Base-by-base conservation (phyloP, 345 rosid genomes). In the Moricandia moricandioides region DNA sequence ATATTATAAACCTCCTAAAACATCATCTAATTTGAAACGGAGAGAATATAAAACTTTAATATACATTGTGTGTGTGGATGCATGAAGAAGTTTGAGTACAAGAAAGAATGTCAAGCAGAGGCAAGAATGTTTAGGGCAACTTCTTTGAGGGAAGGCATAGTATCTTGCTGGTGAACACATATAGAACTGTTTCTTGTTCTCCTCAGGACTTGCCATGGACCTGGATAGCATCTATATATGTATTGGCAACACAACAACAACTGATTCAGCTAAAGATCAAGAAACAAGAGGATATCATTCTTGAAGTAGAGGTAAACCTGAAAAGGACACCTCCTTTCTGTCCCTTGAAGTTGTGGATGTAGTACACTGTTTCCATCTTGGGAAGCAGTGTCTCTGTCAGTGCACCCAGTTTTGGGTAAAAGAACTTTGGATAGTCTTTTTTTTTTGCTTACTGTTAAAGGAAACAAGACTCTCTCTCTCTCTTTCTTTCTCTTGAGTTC, bases 341-440 rank as follows among this genome's bases (percentile, higher is more conserved):
- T 59, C 97, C 98, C 65, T 93, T 93, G 49, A 93, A 93, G 73
- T 93, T 93, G 86, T 93, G 98, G 77, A 93, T 87, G 82, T 93
- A 93, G 74, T 91, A 93, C 3, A 93, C 86, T n/a, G 96, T 86
- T 81, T 93, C 97, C 92, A 93, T 88, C 81, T 72, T 67, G 0
- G 97, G 96, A 59, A 93, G 85, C 10, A 93, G 85, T 5, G 93
- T 83, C 72, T 87, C 85, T 52, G 92, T 70, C 13, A 93, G 90
- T 12, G 93, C 85, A 33, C 90, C 94, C 57, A 93, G 88, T 88
- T 91, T 93, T 0, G 98, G 97, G 83, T 93, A 91, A 86, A 93
- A 93, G 82, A 93, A 87, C 16, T 96, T 60, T 12, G 98, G 98
- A 77, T 93, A 93, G 83, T 93, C 98, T 93, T 72, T 68, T 62